Percentiles rank a stretch among this genome's conserved stretches.
Evolutionary conservation across 345 rosid genomes (phyloP).

Genomic region (Lepidium sativum): DNA sequence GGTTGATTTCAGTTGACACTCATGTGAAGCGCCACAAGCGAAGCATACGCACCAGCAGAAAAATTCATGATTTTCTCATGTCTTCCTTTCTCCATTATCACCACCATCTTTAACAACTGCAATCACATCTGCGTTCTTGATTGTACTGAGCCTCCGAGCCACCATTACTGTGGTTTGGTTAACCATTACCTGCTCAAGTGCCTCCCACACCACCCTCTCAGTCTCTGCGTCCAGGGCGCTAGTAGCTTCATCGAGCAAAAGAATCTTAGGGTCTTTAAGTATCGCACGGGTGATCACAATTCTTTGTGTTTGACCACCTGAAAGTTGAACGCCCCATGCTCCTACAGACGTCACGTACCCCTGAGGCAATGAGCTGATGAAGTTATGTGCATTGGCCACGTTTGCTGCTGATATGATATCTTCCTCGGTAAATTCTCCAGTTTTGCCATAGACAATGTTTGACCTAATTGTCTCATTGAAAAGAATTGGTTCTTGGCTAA

Average conservation of each 20-base stretch:
- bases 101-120: slow-evolving; percentile 66
- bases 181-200: slow-evolving; percentile 62
- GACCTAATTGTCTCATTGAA: slow-evolving; percentile 57
- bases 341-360: slow-evolving; percentile 61
- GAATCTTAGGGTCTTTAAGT: slow-evolving; percentile 52
- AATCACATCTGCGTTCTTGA: slow-evolving; percentile 52
- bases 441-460: slow-evolving; percentile 58
- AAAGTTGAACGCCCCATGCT: slow-evolving; percentile 62
- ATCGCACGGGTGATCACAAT: slow-evolving; percentile 68
- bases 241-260: slow-evolving; percentile 67
- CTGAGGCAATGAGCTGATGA: slow-evolving; percentile 52
- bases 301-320: slow-evolving; percentile 77
- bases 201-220: slow-evolving; percentile 54
- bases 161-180: slow-evolving; percentile 53
- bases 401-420: slow-evolving; percentile 50
- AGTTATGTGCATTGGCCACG: slow-evolving; percentile 55
- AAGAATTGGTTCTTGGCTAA: slow-evolving; percentile 66
- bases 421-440: slow-evolving; percentile 39
- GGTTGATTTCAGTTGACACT: not conserved
- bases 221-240: slow-evolving; percentile 71
- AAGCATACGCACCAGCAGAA: slow-evolving; percentile 48
- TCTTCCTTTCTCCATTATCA: slow-evolving; percentile 51
- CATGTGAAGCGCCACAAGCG: slow-evolving; percentile 50
- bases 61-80: slow-evolving; percentile 42
- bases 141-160: slow-evolving; percentile 53